phyloP scores from a whole-genome alignment of 805 yeast genomes.

The Maudiozyma bulderi region DNA sequence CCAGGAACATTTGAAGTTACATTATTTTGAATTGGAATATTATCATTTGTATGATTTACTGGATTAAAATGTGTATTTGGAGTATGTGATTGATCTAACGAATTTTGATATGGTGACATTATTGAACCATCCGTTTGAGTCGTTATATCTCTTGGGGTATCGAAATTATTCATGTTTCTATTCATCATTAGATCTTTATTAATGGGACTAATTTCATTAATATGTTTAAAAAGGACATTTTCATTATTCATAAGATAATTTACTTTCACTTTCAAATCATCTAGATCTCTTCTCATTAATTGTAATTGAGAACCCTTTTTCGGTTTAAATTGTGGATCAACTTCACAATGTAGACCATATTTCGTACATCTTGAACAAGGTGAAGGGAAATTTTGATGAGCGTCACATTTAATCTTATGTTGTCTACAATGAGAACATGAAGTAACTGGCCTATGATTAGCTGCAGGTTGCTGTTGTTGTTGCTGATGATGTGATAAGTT shows the following conservation, averaged over 20 bases:
- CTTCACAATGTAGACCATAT: constrained; percentile 73
- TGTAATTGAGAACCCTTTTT: constrained; percentile 88
- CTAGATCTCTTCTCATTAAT: constrained; percentile 72
- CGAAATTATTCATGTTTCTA: background rate
- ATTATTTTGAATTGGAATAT: background rate
- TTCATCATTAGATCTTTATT: constrained; percentile 2
- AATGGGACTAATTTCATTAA: constrained; percentile 1
- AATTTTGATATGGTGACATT: background rate
- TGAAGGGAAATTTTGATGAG: constrained; percentile 68
- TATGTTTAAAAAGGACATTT: constrained; percentile 20
- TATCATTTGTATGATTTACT: background rate
- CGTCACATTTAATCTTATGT: constrained; percentile 89
- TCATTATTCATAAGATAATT: constrained; percentile 60
- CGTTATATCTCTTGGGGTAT: background rate
- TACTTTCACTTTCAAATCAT: constrained; percentile 64
- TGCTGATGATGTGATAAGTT: background rate
- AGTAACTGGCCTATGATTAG: constrained; percentile 73
- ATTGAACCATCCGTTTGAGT: background rate
- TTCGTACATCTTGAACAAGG: constrained; percentile 78
- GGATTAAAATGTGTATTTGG: background rate
- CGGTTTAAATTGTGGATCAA: constrained; percentile 86
- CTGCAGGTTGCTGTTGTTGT: background rate
- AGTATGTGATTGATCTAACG: background rate
- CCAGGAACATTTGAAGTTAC: background rate
- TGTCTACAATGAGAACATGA: constrained; percentile 92